Base-by-base conservation (phyloP, 768 basidiomycete species). In the Termitomyces sp. region DNA sequence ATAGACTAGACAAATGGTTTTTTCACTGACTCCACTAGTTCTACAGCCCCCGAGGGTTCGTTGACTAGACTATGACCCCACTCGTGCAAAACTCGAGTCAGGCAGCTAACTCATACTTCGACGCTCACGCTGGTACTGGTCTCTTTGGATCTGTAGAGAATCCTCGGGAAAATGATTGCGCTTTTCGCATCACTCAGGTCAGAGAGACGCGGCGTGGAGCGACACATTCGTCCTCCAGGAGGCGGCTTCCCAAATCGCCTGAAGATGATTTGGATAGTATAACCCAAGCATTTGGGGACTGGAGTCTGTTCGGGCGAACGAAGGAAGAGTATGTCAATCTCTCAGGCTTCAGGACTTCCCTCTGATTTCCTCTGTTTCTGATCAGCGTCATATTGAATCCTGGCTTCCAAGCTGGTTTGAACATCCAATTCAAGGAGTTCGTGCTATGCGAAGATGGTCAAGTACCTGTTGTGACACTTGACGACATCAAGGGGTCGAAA, bases 251-350 rank as follows among this genome's bases (percentile, higher is more conserved):
- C 8, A 40, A n/a, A 40, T 33, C 41, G 26, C 46, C 35, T 38
- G 46, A 30, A 30, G 30, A 44, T 18, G 20, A 38, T 33, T 38
- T 55, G 36, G 58, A 54, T 40, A 36, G 12, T 32, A 16, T 60
- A 30, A 50, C 36, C 9, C 5, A 41, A n/a, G 49, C 13, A 18
- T 36, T 60, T 20, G 59, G 50, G 28, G 33, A 32, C 9, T 28
- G 44, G 32, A 60, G 54, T 56, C 33, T 60, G n/a, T 56, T 60
- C 32, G 32, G 54, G 3, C 53, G 59, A 30, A 55, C 49, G 40
- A 60, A 55, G 36, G 59, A n/a, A 50, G 49, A 60, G 59, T 60
- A 60, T 30, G 59, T 32, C 30, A 13, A 40, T 13, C n/a, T 14
- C 26, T 14, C 20, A 43, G 10, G 8, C 10, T 40, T 43, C 30